These are phyloP conservation scores for Mycena olivaceomarginata DNA, from an alignment of 768 basidiomycete genomes.

Conservation along the genomic window DNA sequence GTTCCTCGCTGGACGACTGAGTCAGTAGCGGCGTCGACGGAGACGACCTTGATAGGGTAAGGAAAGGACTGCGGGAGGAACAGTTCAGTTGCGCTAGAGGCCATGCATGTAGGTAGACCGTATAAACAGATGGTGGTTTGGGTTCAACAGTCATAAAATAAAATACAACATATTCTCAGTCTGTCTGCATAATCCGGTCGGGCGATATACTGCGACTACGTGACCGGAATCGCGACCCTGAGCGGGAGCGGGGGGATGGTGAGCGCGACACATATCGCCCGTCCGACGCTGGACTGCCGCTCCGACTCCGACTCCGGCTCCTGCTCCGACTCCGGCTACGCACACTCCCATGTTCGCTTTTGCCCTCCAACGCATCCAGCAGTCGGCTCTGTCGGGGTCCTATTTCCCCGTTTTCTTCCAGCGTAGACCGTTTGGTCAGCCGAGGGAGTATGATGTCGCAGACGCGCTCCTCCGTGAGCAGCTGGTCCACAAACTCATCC, in stretches of 20 bases:
- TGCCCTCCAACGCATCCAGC: slow-evolving; percentile 91
- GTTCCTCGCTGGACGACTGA: slow-evolving; percentile 79
- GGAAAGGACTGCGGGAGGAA: slow-evolving; percentile 87
- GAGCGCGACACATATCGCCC: too few species aligned
- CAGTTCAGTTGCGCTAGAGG: slow-evolving; percentile 83
- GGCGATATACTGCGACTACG: slow-evolving; percentile 43
- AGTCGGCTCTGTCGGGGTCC: slow-evolving; percentile 90
- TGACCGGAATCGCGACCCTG: slow-evolving; percentile 36
- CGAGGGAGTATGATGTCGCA: slow-evolving; percentile 98
- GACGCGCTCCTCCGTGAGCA: slow-evolving; percentile 92
- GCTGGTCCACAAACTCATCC: slow-evolving; percentile 92
- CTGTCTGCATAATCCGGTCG: slow-evolving; percentile 39
- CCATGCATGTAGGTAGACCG: slow-evolving; percentile 51
- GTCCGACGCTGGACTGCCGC: neutral
- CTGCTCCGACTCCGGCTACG: slow-evolving; percentile 60
- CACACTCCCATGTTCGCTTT: slow-evolving; percentile 71
- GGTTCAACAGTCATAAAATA: neutral
- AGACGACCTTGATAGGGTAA: slow-evolving; percentile 90
- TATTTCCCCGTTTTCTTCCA: slow-evolving; percentile 96
- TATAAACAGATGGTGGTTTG: slow-evolving; percentile 19
- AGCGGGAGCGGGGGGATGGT: slow-evolving; percentile 49
- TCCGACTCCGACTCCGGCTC: slow-evolving; percentile 49
- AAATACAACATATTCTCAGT: neutral
- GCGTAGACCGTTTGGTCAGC: slow-evolving; percentile 86
- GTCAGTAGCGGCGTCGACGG: slow-evolving; percentile 72